phyloP scores from a whole-genome alignment of 2,329 filamentous ascomycete genomes.

The Chrysoporthe deuterocubensis region DNA sequence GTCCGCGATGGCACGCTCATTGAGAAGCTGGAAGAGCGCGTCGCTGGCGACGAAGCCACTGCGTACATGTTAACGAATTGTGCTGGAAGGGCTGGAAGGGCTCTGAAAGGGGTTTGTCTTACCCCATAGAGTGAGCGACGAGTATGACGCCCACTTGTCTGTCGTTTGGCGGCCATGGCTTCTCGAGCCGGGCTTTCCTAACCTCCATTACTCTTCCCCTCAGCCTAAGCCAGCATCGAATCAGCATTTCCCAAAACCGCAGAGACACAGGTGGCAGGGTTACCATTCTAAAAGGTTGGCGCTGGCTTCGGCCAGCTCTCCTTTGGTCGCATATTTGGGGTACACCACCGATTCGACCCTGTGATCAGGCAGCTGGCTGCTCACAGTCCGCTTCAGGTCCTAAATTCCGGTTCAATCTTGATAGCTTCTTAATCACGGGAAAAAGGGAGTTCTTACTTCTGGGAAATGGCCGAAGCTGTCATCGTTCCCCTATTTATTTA shows the following conservation, averaged over 20 bases:
- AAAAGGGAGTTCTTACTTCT: conserved; percentile 39
- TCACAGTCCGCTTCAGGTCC: conserved; percentile 63
- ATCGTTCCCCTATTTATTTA: conserved; percentile 59
- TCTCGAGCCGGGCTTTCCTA: conserved; percentile 68
- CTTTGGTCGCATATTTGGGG: conserved; percentile 74
- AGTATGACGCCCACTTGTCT: conserved; percentile 80
- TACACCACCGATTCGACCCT: conserved; percentile 66
- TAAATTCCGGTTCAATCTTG: conserved; percentile 27
- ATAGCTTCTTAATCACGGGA: neutral
- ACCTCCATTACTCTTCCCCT: conserved; percentile 81
- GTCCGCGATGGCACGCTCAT: conserved; percentile 55
- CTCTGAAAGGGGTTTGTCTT: conserved; percentile 27
- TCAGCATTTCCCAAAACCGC: neutral
- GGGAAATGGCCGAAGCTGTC: conserved; percentile 73
- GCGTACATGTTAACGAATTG: conserved; percentile 4
- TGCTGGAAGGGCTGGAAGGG: too few relatives aligned
- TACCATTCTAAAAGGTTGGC: conserved; percentile 53
- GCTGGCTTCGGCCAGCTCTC: conserved; percentile 61
- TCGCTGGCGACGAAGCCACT: conserved; percentile 84
- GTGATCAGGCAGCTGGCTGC: conserved; percentile 63
- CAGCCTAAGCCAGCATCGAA: conserved; percentile 57
- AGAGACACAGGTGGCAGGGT: neutral
- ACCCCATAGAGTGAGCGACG: conserved; percentile 82
- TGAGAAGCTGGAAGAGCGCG: conserved; percentile 71
- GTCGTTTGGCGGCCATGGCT: conserved; percentile 77